Evolutionary conservation across 2,329 filamentous ascomycete species (phyloP).

Genomic region (Stagonosporopsis rhizophila): DNA sequence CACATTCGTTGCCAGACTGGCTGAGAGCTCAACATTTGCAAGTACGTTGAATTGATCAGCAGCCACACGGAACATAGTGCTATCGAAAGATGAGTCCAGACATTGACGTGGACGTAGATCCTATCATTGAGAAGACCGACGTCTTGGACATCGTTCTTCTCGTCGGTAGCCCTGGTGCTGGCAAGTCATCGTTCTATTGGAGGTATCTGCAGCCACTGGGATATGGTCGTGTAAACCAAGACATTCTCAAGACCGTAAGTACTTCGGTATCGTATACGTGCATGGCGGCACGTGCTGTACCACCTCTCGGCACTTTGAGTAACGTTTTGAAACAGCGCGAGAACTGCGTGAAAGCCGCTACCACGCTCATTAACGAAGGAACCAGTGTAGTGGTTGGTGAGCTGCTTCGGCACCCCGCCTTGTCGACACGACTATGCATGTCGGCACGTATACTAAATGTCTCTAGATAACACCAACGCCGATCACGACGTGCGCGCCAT

Average conservation of each 20-base stretch:
- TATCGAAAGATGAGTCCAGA: conserved; percentile 13
- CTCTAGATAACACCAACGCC: conserved; percentile 91
- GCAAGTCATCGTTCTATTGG: conserved; percentile 93
- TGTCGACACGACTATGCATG: conserved; percentile 16
- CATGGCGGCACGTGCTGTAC: conserved; percentile 35
- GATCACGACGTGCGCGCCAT: conserved; percentile 76
- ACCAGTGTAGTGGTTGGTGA: conserved; percentile 79
- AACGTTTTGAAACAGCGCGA: conserved; percentile 58
- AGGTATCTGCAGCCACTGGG: conserved; percentile 76
- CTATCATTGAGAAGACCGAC: conserved; percentile 65
- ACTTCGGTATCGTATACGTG: conserved; percentile 13
- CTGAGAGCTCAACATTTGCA: conserved; percentile 39
- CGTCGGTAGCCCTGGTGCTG: conserved; percentile 86
- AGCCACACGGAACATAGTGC: conserved; percentile 21
- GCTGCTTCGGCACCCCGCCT: conserved; percentile 44
- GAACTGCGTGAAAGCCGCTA: conserved; percentile 74
- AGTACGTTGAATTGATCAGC: conserved; percentile 36
- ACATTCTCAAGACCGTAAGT: conserved; percentile 76
- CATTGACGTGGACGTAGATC: conserved; percentile 36
- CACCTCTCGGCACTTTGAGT: conserved; percentile 37
- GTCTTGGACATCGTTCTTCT: conserved; percentile 80
- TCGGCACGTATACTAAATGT: conserved; percentile 25
- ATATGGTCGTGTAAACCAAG: conserved; percentile 89
- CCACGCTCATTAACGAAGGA: conserved; percentile 67
- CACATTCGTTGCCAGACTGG: conserved; percentile 36